These are phyloP conservation scores for Fusarium albidum DNA, from an alignment of 2,329 filamentous ascomycete species.

Conservation along the genomic window DNA sequence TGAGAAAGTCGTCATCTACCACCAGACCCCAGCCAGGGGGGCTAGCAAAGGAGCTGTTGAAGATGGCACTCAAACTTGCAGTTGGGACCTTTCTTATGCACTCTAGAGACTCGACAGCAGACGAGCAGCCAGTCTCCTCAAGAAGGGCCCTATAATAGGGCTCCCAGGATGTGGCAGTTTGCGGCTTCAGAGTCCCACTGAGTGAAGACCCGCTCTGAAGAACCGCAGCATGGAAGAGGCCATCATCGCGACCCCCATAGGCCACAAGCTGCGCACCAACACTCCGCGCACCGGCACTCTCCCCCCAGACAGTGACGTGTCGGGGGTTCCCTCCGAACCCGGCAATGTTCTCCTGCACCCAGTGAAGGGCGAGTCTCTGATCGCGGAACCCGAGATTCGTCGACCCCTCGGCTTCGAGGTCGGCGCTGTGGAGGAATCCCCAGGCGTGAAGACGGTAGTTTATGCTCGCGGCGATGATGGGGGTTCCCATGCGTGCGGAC, in stretches of 20 bases:
- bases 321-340: conserved; percentile 57
- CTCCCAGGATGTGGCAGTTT: conserved; percentile 40
- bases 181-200: no score
- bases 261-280: conserved; percentile 60
- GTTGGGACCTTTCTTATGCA: conserved; percentile 46
- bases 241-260: conserved; percentile 61
- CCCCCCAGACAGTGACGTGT: conserved; percentile 61
- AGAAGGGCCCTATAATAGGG: conserved; percentile 43
- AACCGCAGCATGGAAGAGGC: conserved; percentile 62
- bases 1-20: conserved; percentile 52
- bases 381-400: conserved; percentile 61
- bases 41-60: conserved; percentile 33
- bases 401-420: conserved; percentile 52
- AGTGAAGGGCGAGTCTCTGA: conserved; percentile 57
- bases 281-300: conserved; percentile 60
- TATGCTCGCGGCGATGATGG: conserved; percentile 58
- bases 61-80: conserved; percentile 41
- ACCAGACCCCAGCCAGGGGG: conserved; percentile 17
- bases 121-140: conserved; percentile 34
- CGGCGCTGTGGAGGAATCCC: conserved; percentile 59
- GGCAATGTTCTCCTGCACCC: conserved; percentile 60
- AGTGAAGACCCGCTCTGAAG: conserved; percentile 52
- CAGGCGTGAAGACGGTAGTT: conserved; percentile 61
- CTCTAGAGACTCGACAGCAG: conserved; percentile 34
- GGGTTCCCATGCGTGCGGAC: conserved; percentile 54